A percentile compares a stretch with the other conserved stretches of the same genome.
Conservation (phyloP, 768 basidiomycete species). For the Exidia glandulosa region DNA sequence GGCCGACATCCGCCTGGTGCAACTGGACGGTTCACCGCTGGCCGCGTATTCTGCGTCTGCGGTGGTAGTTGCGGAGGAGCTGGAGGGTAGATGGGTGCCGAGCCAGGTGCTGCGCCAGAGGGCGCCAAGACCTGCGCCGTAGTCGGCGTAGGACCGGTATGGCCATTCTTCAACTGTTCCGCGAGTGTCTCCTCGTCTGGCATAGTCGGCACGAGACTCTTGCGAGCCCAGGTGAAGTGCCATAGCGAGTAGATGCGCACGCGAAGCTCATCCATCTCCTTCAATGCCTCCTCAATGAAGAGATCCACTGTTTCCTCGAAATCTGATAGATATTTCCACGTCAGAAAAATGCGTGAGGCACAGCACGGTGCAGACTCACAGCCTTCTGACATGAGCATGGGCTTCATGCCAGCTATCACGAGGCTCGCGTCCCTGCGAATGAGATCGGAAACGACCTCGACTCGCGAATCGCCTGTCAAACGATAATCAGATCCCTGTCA, state of each 20-base stretch:
- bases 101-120: neutral
- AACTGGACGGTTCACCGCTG: neutral
- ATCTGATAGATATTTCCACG: slow-evolving; percentile 10
- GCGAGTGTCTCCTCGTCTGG: neutral
- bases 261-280: slow-evolving; percentile 17
- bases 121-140: neutral
- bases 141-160: neutral
- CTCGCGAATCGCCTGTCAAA: slow-evolving; percentile 12
- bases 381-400: slow-evolving; percentile 14
- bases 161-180: neutral
- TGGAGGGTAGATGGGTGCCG: neutral
- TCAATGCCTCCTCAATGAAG: slow-evolving; percentile 16
- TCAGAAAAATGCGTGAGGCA: neutral
- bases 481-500: neutral
- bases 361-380: neutral
- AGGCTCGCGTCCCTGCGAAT: slow-evolving; percentile 16
- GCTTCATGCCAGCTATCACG: slow-evolving; percentile 13
- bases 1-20: neutral
- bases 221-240: slow-evolving; percentile 21
- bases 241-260: slow-evolving; percentile 19
- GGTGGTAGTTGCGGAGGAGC: neutral
- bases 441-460: slow-evolving; percentile 18
- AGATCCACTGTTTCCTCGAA: neutral
- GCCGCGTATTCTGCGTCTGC: neutral
- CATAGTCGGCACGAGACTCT: neutral